phyloP scores from a whole-genome alignment of 345 rosid species.

The Hypericum androsaemum region DNA sequence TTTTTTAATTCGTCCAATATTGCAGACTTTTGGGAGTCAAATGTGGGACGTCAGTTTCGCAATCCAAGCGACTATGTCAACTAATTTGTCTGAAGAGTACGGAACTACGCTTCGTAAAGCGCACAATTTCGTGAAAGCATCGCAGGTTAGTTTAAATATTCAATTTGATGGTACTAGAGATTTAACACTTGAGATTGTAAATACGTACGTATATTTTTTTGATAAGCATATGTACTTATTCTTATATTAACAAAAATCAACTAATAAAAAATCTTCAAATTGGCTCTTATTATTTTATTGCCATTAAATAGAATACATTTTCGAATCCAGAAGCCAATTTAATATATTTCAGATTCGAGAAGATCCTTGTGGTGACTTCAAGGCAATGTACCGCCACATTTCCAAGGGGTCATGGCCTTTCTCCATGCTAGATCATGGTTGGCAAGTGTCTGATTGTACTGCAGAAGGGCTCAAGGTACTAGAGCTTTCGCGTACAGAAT shows the following conservation, averaged over 20 bases:
- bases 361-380: slow-evolving; percentile 47
- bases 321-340: too few species aligned
- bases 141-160: slow-evolving; percentile 31
- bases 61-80: slow-evolving; percentile 46
- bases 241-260: too few species aligned
- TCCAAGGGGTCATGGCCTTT: slow-evolving; percentile 65
- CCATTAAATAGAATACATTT: too few species aligned
- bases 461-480: slow-evolving; percentile 55
- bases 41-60: slow-evolving; percentile 59
- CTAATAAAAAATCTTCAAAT: too few species aligned
- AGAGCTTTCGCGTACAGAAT: background rate
- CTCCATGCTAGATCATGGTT: slow-evolving; percentile 55
- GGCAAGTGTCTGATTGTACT: slow-evolving; percentile 72
- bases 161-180: background rate
- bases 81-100: slow-evolving; percentile 31
- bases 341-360: slow-evolving; percentile 30
- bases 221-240: too few species aligned
- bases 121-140: slow-evolving; percentile 41
- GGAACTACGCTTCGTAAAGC: slow-evolving; percentile 42
- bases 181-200: too few species aligned
- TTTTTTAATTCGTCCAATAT: too few species aligned
- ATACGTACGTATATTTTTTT: too few species aligned
- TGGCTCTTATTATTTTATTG: too few species aligned
- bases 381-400: slow-evolving; percentile 51
- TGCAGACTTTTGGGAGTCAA: slow-evolving; percentile 54